Base-by-base conservation (phyloP, 2,329 filamentous ascomycete species). In the Cryphonectria nitschkei region DNA sequence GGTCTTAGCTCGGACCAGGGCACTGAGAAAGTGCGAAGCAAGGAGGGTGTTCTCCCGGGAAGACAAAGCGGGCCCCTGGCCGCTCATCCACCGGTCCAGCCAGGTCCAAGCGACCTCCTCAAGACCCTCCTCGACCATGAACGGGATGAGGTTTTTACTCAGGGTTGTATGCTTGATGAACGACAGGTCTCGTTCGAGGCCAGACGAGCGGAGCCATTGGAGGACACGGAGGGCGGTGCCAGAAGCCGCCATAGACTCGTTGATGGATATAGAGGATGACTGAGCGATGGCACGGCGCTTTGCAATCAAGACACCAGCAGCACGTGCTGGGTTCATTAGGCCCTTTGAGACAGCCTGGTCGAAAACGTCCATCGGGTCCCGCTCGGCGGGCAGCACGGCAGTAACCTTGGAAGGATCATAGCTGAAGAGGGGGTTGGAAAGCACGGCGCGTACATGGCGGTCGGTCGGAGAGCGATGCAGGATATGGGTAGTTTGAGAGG, bases 341-440 rank as follows among this genome's bases (percentile, higher is more conserved):
- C 87, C 87, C 75, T 82, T 83, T 16, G 85, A 82, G 1, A 87
- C 86, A 26, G 87, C 88, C 70, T 83, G 81, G 73, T 88, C 84
- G 71, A 90, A 90, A 3, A 89, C 82, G 54, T 85, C 82, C 80
- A 87, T 85, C 3, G 85, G 86, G 60, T 86, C 83, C 41, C 79
- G 78, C 65, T 73, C 70, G 75, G 72, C 3, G 46, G 50, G 50
- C 63, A 65, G 19, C 16, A 68, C 56, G 58, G 37, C 37, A 67
- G 63, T 64, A 34, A 77, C 76, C 39, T 77, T 75, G 68, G 80
- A 79, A 73, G 78, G 79, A 68, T 77, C 72, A 62, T 80, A 77
- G 68, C 79, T 79, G 78, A 90, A 89, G 26, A 89, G 79, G 0
- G 87, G 87, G 71, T 89, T 89, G 65, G 84, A 82, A 19, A 90